Percentiles rank a stretch among this genome's conserved stretches.
phyloP scores from a whole-genome alignment of 2,329 filamentous ascomycete genomes.

The Colletotrichum magnum region DNA sequence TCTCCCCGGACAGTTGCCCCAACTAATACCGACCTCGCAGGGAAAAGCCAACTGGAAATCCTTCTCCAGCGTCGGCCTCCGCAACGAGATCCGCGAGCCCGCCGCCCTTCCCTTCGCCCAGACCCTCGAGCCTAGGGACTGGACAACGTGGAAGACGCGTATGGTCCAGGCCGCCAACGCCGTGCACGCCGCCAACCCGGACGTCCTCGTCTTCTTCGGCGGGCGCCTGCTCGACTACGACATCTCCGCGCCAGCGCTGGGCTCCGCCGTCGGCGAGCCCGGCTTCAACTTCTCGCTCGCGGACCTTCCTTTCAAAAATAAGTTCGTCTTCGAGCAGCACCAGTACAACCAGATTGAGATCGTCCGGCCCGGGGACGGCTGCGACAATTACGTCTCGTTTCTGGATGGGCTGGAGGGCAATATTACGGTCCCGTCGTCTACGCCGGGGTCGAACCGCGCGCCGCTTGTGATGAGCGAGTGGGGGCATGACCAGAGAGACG shows the following conservation, averaged over 20 bases:
- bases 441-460: slow-evolving; percentile 1
- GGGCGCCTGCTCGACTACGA: slow-evolving; percentile 48
- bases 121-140: slow-evolving; percentile 58
- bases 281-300: slow-evolving; percentile 50
- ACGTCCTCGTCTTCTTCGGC: slow-evolving; percentile 62
- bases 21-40: slow-evolving; percentile 31
- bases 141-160: slow-evolving; percentile 62
- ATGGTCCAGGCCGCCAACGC: slow-evolving; percentile 57
- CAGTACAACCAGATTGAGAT: slow-evolving; percentile 50
- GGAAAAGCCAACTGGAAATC: slow-evolving; percentile 54
- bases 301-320: slow-evolving; percentile 52
- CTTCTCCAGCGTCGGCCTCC: slow-evolving; percentile 57
- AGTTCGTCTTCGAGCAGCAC: slow-evolving; percentile 60
- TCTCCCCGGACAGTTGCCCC: neutral
- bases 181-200: slow-evolving; percentile 60
- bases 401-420: slow-evolving; percentile 7
- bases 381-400: slow-evolving; percentile 1
- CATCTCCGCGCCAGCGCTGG: slow-evolving; percentile 49
- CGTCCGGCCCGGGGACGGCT: slow-evolving; percentile 5
- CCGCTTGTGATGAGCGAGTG: slow-evolving; percentile 38
- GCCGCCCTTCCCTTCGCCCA: slow-evolving; percentile 56
- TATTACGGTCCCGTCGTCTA: neutral
- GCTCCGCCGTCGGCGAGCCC: slow-evolving; percentile 8
- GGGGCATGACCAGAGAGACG: slow-evolving; percentile 33
- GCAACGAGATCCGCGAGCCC: slow-evolving; percentile 55